Conservation (phyloP, 2,329 filamentous ascomycete genomes). For the Ilyonectria destructans region DNA sequence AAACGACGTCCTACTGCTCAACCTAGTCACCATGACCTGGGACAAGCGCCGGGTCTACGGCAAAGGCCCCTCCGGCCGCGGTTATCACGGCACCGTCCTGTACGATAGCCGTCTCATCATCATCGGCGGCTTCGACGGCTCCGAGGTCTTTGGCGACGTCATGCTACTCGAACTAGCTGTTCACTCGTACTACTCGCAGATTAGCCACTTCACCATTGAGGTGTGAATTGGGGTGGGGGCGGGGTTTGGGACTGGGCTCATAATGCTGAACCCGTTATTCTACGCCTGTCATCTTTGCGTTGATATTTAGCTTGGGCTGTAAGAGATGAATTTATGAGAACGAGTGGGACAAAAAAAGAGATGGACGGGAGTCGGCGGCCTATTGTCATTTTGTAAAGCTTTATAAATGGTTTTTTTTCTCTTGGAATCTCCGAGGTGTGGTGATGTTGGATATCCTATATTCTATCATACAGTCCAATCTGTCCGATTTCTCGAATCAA, state of each 20-base stretch:
- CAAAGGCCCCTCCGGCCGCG: conserved; percentile 73
- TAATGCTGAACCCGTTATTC: conserved; percentile 8
- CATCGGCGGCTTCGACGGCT: conserved; percentile 79
- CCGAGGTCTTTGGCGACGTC: conserved; percentile 78
- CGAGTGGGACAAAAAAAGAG: conserved; percentile 35
- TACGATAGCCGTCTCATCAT: conserved; percentile 77
- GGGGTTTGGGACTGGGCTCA: conserved; percentile 14
- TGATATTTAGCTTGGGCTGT: conserved; percentile 28
- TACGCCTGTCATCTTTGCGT: conserved; percentile 21
- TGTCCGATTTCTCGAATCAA: conserved; percentile 13
- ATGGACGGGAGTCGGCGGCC: conserved; percentile 44
- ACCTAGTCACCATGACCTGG: conserved; percentile 83
- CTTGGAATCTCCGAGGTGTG: conserved; percentile 12
- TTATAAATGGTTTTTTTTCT: conserved; percentile 34
- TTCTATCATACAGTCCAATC: conserved; percentile 25
- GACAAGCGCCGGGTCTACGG: conserved; percentile 78
- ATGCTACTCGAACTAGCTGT: conserved; percentile 79
- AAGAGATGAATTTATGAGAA: conserved; percentile 30
- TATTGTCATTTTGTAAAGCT: conserved; percentile 41
- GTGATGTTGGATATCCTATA: conserved; percentile 27
- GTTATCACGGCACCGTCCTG: conserved; percentile 78
- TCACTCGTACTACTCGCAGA: conserved; percentile 82
- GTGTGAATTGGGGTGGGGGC: conserved; percentile 59
- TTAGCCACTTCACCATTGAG: conserved; percentile 81
- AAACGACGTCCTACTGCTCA: conserved; percentile 78